Evolutionary conservation across 1,139 yeast genomes (phyloP), one percentile per base, ranked within the genome.

Genomic region (Arxiozyma heterogenica): DNA sequence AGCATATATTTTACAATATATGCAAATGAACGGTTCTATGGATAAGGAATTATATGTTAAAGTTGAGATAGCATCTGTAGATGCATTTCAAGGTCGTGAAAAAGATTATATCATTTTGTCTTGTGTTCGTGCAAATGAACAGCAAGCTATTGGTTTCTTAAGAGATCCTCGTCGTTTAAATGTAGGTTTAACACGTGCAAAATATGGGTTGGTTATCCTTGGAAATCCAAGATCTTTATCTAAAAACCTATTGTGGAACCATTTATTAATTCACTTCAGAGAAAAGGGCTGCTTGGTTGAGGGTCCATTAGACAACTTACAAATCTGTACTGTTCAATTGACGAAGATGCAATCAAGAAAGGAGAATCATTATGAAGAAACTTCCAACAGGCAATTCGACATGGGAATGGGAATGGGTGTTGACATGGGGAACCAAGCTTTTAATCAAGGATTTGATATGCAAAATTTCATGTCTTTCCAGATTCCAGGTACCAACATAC

Each of bases 21-120:
- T 91, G 90, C 79, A 81, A 60, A 71, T 83, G 74, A 83, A 84
- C 63, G 86, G 93, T 23, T 74, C 88, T 1, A 67, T 86, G 66
- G 86, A 82, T 53, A 81, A 81, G 61, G 84, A 83, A 2, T 71
- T 81, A 50, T 89, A 89, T 67, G 70, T 77, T 53, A 82, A 80
- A 51, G 86, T 91, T 50, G 98, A 91, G 71, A 91, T 91, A 34
- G 89, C 94, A 18, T 85, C 95, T 48, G 96, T 91, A 42, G 97
- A 91, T 72, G 95, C 96, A 1, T 91, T 91, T 77, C 97, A 91
- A 72, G 98, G 98, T 50, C 81, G 97, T 60, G 98, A 91, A 69
- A 91, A 91, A 70, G 96, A 91, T 66, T 89, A 81, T 64, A 88
- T 91, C 57, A 86, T 91, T 53, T 71, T 91, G 55, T 85, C 95